Evolutionary conservation across 2,329 filamentous ascomycete species (phyloP).

Genomic region (Apiospora sp.): DNA sequence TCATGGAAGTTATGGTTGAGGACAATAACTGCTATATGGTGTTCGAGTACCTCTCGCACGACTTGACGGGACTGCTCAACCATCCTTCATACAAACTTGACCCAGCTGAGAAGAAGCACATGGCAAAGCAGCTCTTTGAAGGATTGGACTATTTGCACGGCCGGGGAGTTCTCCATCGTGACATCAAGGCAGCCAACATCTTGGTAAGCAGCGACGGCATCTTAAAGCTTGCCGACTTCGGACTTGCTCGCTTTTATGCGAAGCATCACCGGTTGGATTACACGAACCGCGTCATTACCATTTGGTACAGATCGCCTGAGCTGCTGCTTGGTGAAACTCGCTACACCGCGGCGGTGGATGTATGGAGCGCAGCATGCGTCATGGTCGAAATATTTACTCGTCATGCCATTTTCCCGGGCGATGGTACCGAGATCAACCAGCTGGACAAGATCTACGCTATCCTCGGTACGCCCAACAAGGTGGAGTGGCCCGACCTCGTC

Average conservation of each 20-base stretch:
- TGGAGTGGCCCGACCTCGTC: constrained; percentile 88
- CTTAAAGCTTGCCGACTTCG: constrained; percentile 94
- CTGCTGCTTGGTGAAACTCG: constrained; percentile 89
- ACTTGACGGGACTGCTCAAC: constrained; percentile 92
- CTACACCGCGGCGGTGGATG: constrained; percentile 88
- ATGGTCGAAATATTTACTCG: constrained; percentile 96
- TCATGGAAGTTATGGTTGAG: constrained; percentile 97
- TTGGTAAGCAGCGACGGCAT: constrained; percentile 89
- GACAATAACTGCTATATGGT: constrained; percentile 99
- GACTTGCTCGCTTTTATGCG: constrained; percentile 93
- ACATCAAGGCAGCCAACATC: constrained; percentile 98
- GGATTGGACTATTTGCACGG: constrained; percentile 93
- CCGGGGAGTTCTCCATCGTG: constrained; percentile 91
- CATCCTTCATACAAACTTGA: constrained; percentile 91
- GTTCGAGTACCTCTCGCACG: constrained; percentile 96
- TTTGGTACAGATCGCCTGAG: constrained; percentile 95
- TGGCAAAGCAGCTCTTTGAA: constrained; percentile 92
- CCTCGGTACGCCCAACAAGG: constrained; percentile 84
- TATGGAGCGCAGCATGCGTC: constrained; percentile 98
- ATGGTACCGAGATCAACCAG: constrained; percentile 94
- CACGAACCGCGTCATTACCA: constrained; percentile 97
- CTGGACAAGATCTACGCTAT: constrained; percentile 96
- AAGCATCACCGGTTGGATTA: constrained; percentile 94
- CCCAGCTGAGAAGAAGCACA: constrained; percentile 86
- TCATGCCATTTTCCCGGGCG: constrained; percentile 92